Percentiles rank a stretch among this genome's conserved stretches.
Conservation (phyloP, 2,329 filamentous ascomycete genomes). For the Xylariomycetidae sp. region DNA sequence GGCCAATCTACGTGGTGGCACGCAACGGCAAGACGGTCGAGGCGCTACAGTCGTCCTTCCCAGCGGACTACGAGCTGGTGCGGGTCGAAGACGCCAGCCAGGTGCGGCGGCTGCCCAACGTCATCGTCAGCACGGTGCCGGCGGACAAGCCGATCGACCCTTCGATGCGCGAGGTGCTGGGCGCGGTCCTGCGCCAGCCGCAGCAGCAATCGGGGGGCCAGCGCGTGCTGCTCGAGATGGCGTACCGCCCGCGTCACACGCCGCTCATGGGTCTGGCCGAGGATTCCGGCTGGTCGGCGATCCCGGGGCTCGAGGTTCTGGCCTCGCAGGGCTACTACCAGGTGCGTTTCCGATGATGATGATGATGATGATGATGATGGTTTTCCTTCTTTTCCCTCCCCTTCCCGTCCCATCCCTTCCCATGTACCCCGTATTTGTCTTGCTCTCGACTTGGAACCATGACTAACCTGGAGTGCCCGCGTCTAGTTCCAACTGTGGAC, state of each 20-base stretch:
- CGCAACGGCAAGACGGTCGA: constrained; percentile 65
- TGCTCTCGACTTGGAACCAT: no score
- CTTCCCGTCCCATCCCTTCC: no score
- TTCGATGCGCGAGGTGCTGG: constrained; percentile 59
- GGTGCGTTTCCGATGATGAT: constrained; percentile 55
- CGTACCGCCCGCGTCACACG: constrained; percentile 84
- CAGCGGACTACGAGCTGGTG: constrained; percentile 62
- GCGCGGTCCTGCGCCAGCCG: constrained; percentile 41
- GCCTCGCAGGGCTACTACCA: constrained; percentile 87
- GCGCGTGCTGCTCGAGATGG: constrained; percentile 83
- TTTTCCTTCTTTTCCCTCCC: no score
- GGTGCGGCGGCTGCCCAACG: constrained; percentile 48
- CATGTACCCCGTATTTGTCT: constrained; percentile 13
- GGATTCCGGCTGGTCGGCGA: constrained; percentile 71
- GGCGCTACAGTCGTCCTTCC: constrained; percentile 66
- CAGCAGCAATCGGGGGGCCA: constrained; percentile 28
- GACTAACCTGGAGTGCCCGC: no score
- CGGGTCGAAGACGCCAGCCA: constrained; percentile 46
- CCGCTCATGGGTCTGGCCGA: constrained; percentile 78
- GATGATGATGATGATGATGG: no score
- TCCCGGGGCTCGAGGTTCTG: constrained; percentile 83
- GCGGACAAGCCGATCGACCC: constrained; percentile 78
- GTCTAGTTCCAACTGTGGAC: constrained; percentile 76
- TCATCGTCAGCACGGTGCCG: constrained; percentile 86
- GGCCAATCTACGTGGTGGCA: constrained; percentile 81